phyloP scores from a whole-genome alignment of 306 rosid species.

The Myrica gale region DNA sequence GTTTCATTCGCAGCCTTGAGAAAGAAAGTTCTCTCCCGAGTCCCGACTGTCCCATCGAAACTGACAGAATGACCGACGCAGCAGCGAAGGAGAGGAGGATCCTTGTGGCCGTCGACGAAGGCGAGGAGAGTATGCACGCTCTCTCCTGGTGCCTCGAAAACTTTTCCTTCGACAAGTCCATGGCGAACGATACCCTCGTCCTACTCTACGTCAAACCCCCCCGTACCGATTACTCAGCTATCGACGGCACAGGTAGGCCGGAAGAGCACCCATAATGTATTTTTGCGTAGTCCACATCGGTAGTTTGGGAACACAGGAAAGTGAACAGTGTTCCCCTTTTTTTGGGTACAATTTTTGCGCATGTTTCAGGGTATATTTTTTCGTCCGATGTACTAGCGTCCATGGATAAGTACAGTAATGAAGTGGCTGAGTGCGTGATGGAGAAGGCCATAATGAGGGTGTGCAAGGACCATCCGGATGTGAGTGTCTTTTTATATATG shows the following conservation, averaged over 20 bases:
- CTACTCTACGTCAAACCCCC: constrained; percentile 70
- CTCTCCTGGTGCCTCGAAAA: constrained; percentile 81
- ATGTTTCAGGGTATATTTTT: constrained; percentile 59
- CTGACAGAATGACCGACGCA: constrained; percentile 41
- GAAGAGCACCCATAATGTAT: no score
- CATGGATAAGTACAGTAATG: constrained; percentile 51
- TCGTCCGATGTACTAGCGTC: constrained; percentile 55
- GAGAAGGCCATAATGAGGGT: constrained; percentile 56
- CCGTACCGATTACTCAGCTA: constrained; percentile 40
- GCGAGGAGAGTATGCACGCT: constrained; percentile 82
- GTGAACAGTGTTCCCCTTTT: no score
- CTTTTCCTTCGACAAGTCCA: constrained; percentile 46
- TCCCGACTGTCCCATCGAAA: not conserved
- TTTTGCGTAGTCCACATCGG: no score
- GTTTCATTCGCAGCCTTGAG: not conserved
- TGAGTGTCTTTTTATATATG: no score
- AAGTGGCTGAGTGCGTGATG: constrained; percentile 50
- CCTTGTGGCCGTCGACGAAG: constrained; percentile 81
- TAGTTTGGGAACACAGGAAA: no score
- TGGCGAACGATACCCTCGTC: constrained; percentile 45
- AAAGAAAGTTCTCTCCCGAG: not conserved
- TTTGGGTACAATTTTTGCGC: not conserved
- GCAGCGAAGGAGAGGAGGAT: constrained; percentile 53
- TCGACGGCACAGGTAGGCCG: constrained; percentile 66
- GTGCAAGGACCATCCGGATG: constrained; percentile 6